Base-by-base conservation (phyloP, 371 early-diverging fungal genomes). In the Actinomortierella ambigua region DNA sequence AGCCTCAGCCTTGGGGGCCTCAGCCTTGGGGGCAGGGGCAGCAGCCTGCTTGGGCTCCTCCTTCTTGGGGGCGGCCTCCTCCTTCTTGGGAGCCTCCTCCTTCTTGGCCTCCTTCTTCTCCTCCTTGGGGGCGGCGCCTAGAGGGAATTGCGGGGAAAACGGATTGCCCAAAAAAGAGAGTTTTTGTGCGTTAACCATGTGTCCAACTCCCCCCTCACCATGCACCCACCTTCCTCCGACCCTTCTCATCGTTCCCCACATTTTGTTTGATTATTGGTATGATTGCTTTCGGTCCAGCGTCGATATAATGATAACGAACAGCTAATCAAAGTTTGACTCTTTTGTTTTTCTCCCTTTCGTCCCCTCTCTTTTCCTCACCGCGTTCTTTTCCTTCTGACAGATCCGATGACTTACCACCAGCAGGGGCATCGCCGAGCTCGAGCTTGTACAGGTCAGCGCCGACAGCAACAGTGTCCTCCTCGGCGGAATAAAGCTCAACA, bases 371-470 rank as follows among this genome's bases (percentile, higher is more conserved):
- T 9, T 8, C 22, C 20, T 40, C 54, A 9, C 24, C 23, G 54
- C 34, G 24, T 42, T 40, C 42, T 27, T 22, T 42, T 55, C 55
- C 46, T 27, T 42, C 18, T 27, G 3, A 4, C 0, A 18, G 34
- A 34, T 34, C 4, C 11, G 7, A 27, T 22, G 24, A 8, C 18
- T 9, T 76, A 84, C 89, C 86, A 76, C 82, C 87, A 54, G 85
- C 82, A 13, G 87, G 83, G 59, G 88, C 88, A 75, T 88, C 89
- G 48, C 88, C 90, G 55, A 88, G 81, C 65, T 95, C 95, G 63
- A 98, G 68, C 76, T 91, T 93, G 85, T 93, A 95, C 67, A 98
- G 87, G 78, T 98, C 93, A 65, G 88, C 91, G 46, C 96, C 97
- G 28, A 98, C 97, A 48, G 85, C 82, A 17, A 98, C 93, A 6